Evolutionary conservation across 1,139 yeast genomes (phyloP).

Genomic region (Lodderomyces margitis): DNA sequence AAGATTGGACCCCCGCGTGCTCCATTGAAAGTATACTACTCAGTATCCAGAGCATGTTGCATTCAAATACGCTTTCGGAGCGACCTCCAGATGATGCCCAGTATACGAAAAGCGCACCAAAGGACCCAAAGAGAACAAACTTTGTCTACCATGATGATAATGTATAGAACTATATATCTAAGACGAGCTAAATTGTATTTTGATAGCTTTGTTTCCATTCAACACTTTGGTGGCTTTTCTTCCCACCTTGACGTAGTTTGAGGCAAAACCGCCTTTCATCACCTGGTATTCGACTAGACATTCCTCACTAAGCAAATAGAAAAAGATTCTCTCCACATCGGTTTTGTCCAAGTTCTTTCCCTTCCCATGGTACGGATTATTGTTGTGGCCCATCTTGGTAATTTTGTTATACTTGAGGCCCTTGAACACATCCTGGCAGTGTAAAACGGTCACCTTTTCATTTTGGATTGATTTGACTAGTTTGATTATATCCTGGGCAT

Average conservation of each 20-base stretch:
- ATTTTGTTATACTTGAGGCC: conserved; percentile 71
- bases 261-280: conserved; percentile 74
- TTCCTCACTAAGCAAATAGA: conserved; percentile 68
- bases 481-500: conserved; percentile 58
- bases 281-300: conserved; percentile 70
- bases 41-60: conserved; percentile 66
- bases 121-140: conserved; percentile 49
- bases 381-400: conserved; percentile 60
- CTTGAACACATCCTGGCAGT: conserved; percentile 79
- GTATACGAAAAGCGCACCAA: conserved; percentile 54
- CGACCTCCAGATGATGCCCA: conserved; percentile 55
- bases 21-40: conserved; percentile 52
- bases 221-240: conserved; percentile 48
- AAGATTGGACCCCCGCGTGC: conserved; percentile 75
- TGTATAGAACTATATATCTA: conserved; percentile 16
- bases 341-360: conserved; percentile 64
- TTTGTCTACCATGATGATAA: conserved; percentile 59
- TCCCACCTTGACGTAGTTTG: conserved; percentile 69
- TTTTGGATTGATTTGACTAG: conserved; percentile 57
- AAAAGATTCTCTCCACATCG: conserved; percentile 79
- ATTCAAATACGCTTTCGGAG: conserved; percentile 42
- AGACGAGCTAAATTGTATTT: conserved; percentile 17
- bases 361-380: conserved; percentile 60
- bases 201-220: conserved; percentile 42
- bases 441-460: conserved; percentile 68